Base-by-base conservation (phyloP, 306 rosid genomes). In the Medicago ruthenica region DNA sequence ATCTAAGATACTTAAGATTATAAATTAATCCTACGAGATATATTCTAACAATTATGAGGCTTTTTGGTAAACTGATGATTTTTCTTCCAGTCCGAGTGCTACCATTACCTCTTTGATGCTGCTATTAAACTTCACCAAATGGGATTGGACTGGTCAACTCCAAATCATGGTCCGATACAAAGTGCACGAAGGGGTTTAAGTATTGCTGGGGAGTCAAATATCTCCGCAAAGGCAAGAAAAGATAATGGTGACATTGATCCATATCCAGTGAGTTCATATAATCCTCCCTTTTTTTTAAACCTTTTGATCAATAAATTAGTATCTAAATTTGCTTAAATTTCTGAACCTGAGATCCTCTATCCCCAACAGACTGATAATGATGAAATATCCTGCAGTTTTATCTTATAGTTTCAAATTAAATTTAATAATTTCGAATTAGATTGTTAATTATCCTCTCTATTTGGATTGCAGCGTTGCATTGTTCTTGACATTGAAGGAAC, bases 401-500 rank as follows among this genome's bases (percentile, higher is more conserved):
- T 40, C 71, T 59, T 39, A 2, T 63, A 53, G 10, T 75, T 60
- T 64, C 39, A 42, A 11, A 67, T 40, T 71, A 17, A 41, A 55
- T 39, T 31, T 69, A 48, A 47, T 54, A 7, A 55, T 54, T 70
- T 54, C 51, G 18, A 71, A 12, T 71, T 69, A 15, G 42, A 27
- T 48, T 50, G 34, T 63, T 60, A 62, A 65, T 80, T 80, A 68
- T 60, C 67, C 74, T 41, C 16, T 78, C 66, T 63, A 15, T 79
- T 62, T 81, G 60, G 10, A 69, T 61, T 87, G 86, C 93, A 95
- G 99, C 83, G 78, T 41, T 92, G 92, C 73, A 66, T 95, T 87
- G 91, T 95, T 88, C 99, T 95, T 74, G 99, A 95, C 89, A 92
- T 95, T 53, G 99, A 95, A 77, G 99, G 99, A 77, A 92, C 99